Evolutionary conservation across 2,329 filamentous ascomycete genomes (phyloP).

Genomic region (Colletotrichum abscissum): DNA sequence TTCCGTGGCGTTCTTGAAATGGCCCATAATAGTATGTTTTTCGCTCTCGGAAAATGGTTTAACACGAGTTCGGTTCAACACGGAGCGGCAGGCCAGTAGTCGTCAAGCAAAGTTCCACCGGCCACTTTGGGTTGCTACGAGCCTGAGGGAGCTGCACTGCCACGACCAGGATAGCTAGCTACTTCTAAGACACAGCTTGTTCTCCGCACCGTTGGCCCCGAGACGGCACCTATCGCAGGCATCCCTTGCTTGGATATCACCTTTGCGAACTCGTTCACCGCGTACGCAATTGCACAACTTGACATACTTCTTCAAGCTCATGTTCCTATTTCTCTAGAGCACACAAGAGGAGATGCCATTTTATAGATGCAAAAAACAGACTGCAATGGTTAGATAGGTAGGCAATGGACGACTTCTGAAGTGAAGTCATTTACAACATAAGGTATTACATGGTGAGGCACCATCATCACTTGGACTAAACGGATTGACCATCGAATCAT

Average conservation of each 20-base stretch:
- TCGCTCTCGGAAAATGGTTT: not conserved
- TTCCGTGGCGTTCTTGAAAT: not conserved
- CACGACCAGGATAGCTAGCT: not conserved
- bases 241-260: not conserved
- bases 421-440: too few relatives aligned
- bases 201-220: conserved; percentile 32
- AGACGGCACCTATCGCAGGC: conserved; percentile 6
- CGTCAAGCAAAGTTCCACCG: conserved; percentile 9
- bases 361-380: not conserved
- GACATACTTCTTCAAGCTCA: not conserved
- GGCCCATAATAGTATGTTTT: not conserved
- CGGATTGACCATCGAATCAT: not conserved
- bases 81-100: not conserved
- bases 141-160: conserved; percentile 21
- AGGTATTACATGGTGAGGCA: too few relatives aligned
- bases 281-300: not conserved
- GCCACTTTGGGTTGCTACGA: conserved; percentile 1
- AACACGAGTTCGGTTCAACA: conserved; percentile 8
- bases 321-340: not conserved
- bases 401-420: not conserved
- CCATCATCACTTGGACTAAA: not conserved
- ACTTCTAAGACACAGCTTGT: not conserved
- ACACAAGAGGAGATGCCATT: not conserved
- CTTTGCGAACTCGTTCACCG: not conserved
- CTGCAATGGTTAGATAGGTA: not conserved